Evolutionary conservation across 31 red algal genomes (phyloP), one percentile per base, ranked within the genome.

Genomic region (Endocladia muricata): DNA sequence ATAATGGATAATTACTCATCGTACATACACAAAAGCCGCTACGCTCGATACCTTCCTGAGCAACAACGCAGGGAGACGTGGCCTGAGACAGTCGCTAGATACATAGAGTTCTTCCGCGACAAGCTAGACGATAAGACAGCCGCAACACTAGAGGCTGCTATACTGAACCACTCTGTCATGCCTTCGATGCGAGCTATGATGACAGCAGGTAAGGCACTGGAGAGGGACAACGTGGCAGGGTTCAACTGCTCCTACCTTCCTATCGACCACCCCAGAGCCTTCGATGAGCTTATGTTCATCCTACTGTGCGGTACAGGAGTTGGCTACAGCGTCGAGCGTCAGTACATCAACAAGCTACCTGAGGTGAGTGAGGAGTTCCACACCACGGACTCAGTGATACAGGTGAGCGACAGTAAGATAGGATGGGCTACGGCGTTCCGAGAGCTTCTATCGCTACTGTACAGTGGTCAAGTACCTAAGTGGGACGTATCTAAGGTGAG

Each of bases 211-310:
- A 25, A 25, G 34, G 28, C 63, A 68, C 34, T 68, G 34, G 63
- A 68, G 35, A 26, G 34, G 25, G 40, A 68, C 34, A 21, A 26
- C 22, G 28, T 36, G 22, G 21, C 33, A 34, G 35, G 28, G 21
- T 68, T 38, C 34, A 68, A 68, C 34, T 68, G 63, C 34, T 22
- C 29, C 40, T 68, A 68, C 40, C 25, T 68, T 25, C 63, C 63
- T 36, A 68, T 68, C 23, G 63, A 68, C 25, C 33, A 68, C 34
- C 25, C 25, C 35, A 35, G 35, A 26, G 63, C 63, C 40, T 68
- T 68, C 35, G 34, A 21, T 68, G 63, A 68, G 63, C 25, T 68
- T 36, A 68, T 68, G 63, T 68, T 68, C 40, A 22, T 68, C 22
- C 63, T 68, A 38, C 34, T 68, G 34, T 30, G 63, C 23, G 63